Conservation (phyloP, 2,329 filamentous ascomycete species). For the Tolypocladium inflatum region DNA sequence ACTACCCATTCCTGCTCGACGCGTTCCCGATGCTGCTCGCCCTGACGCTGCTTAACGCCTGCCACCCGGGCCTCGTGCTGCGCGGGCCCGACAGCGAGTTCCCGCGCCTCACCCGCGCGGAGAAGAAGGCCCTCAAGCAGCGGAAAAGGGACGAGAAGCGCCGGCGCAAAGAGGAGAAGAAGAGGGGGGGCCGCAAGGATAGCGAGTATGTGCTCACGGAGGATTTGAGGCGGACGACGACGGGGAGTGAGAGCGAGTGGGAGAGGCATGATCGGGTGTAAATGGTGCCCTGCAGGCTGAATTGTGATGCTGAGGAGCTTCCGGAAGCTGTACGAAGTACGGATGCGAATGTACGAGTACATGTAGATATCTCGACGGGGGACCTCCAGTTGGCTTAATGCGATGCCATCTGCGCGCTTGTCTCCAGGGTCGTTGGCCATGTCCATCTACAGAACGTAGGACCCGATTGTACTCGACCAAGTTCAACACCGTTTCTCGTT, state of each 20-base stretch:
- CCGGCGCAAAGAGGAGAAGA: not conserved
- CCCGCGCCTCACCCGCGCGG: constrained; percentile 16
- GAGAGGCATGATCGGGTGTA: constrained; percentile 5
- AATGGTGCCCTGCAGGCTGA: not conserved
- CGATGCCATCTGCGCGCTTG: too few species aligned
- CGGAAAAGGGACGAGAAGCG: constrained; percentile 15
- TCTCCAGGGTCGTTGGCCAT: too few species aligned
- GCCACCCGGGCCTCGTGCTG: constrained; percentile 35
- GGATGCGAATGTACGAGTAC: not conserved
- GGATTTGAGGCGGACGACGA: not conserved
- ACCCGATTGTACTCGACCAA: too few species aligned
- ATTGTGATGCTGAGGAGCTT: not conserved
- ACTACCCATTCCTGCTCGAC: constrained; percentile 41
- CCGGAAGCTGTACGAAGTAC: not conserved
- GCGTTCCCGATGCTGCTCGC: constrained; percentile 45
- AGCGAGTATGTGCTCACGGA: not conserved
- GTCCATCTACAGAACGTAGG: too few species aligned
- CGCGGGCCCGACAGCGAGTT: constrained; percentile 32
- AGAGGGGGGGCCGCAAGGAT: not conserved
- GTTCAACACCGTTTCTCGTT: too few species aligned
- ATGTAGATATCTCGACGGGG: not conserved
- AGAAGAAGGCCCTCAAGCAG: constrained; percentile 29
- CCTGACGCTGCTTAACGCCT: constrained; percentile 26
- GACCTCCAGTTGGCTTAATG: too few species aligned
- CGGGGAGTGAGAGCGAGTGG: not conserved